A percentile compares a stretch with the other conserved stretches of the same genome.
Conservation (phyloP, 1,284 basidiomycete species). For the Sanghuangporus baumii region DNA sequence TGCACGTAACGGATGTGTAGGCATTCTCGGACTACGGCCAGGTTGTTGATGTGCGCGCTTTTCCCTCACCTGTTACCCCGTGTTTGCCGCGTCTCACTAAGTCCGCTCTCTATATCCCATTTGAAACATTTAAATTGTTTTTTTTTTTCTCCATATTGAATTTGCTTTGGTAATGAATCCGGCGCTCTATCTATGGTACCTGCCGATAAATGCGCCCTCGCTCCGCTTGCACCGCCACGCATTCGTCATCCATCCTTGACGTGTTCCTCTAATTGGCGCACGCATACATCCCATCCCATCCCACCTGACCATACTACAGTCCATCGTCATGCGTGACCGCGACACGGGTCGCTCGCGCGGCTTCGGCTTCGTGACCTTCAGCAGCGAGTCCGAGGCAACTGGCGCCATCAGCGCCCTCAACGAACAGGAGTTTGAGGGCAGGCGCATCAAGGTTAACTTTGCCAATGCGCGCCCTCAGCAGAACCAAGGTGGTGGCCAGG, state of each 20-base stretch:
- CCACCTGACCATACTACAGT: slow-evolving; percentile 37
- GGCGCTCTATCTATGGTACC: not conserved
- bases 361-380: slow-evolving; percentile 92
- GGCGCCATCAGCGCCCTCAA: slow-evolving; percentile 77
- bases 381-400: slow-evolving; percentile 59
- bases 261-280: not conserved
- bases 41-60: slow-evolving; percentile 72
- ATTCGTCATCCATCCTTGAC: not conserved
- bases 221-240: slow-evolving; percentile 1
- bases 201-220: not conserved
- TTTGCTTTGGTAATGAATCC: not conserved
- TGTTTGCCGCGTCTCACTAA: not conserved
- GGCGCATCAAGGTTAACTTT: slow-evolving; percentile 90
- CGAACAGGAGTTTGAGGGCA: slow-evolving; percentile 92
- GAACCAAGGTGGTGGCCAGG: slow-evolving; percentile 42
- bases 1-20: slow-evolving; percentile 39
- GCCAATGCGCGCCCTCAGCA: slow-evolving; percentile 77
- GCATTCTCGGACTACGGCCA: slow-evolving; percentile 65
- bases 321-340: slow-evolving; percentile 96
- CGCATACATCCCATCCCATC: not conserved
- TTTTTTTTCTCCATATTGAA: not conserved
- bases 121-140: not conserved
- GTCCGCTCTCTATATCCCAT: not conserved
- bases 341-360: slow-evolving; percentile 95
- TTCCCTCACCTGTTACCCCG: slow-evolving; percentile 24